These are phyloP conservation scores for Neckera pumila DNA, from an alignment of 225 moss, liverwort and hornwort species.

Conservation along the genomic window DNA sequence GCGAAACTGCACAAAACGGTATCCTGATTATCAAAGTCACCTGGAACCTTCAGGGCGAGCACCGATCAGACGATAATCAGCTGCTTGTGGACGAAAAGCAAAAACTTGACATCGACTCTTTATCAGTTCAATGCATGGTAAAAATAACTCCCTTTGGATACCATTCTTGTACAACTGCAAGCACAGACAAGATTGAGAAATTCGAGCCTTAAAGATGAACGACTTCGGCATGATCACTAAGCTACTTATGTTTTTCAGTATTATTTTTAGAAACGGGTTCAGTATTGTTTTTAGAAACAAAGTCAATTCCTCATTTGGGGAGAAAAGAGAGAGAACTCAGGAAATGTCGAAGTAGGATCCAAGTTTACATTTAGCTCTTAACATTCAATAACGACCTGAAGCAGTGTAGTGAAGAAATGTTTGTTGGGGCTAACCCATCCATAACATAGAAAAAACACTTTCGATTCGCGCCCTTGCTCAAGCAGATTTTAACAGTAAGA, in stretches of 20 bases:
- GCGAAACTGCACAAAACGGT: neutral
- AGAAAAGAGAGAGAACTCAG: neutral
- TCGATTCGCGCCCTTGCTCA: neutral
- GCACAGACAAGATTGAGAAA: neutral
- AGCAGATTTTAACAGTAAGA: neutral
- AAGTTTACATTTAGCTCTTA: neutral
- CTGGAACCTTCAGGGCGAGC: slow-evolving; percentile 52
- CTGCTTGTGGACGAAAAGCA: slow-evolving; percentile 44
- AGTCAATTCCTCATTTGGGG: neutral
- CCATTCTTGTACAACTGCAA: slow-evolving; percentile 76
- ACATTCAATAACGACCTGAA: neutral
- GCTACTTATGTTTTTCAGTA: neutral
- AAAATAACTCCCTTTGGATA: slow-evolving; percentile 61
- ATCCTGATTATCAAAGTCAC: slow-evolving; percentile 12
- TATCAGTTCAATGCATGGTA: slow-evolving; percentile 71
- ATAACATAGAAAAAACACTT: neutral
- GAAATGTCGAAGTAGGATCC: neutral
- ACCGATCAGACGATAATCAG: slow-evolving; percentile 71
- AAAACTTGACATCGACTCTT: slow-evolving; percentile 61
- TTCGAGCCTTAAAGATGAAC: neutral
- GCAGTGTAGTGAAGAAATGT: neutral
- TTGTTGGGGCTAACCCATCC: neutral
- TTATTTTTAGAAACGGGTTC: neutral
- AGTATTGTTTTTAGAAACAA: neutral
- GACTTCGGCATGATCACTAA: neutral